phyloP scores from a whole-genome alignment of 2,329 filamentous ascomycete genomes.

The Exophiala dermatitidis region DNA sequence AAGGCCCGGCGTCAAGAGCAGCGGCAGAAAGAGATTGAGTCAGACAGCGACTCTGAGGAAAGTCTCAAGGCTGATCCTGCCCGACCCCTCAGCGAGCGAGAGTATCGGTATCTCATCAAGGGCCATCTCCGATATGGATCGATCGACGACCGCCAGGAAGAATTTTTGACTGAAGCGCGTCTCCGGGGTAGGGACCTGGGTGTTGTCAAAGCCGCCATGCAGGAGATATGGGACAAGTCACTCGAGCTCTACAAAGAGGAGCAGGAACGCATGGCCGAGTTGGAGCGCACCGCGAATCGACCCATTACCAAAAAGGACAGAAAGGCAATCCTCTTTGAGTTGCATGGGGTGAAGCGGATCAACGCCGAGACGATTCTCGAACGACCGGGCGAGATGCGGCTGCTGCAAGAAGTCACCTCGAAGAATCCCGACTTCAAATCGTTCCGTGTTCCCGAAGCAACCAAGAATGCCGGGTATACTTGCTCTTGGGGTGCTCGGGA shows the following conservation, averaged over 20 bases:
- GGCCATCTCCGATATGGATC: constrained; percentile 88
- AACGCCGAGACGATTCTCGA: constrained; percentile 95
- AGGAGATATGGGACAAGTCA: constrained; percentile 69
- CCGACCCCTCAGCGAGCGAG: constrained; percentile 84
- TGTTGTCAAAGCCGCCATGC: constrained; percentile 68
- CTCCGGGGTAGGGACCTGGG: constrained; percentile 73
- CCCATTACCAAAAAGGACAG: constrained; percentile 90
- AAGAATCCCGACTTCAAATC: constrained; percentile 59
- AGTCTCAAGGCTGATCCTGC: constrained; percentile 64
- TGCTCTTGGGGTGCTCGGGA: constrained; percentile 89
- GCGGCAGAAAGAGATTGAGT: constrained; percentile 59
- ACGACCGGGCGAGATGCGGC: constrained; percentile 77
- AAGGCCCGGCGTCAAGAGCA: constrained; percentile 60
- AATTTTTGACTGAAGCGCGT: constrained; percentile 80
- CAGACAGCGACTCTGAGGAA: constrained; percentile 65
- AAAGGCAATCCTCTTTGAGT: constrained; percentile 94
- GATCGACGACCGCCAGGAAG: constrained; percentile 78
- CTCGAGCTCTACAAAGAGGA: constrained; percentile 68
- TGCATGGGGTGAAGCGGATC: constrained; percentile 83
- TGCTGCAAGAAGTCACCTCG: constrained; percentile 68
- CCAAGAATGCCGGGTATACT: constrained; percentile 83
- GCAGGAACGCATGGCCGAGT: constrained; percentile 51
- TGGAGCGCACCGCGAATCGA: constrained; percentile 68
- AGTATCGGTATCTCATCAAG: constrained; percentile 83
- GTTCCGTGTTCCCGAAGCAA: constrained; percentile 84